Conservation (phyloP, 179 eudicot species). For the Silene noctiflora region DNA sequence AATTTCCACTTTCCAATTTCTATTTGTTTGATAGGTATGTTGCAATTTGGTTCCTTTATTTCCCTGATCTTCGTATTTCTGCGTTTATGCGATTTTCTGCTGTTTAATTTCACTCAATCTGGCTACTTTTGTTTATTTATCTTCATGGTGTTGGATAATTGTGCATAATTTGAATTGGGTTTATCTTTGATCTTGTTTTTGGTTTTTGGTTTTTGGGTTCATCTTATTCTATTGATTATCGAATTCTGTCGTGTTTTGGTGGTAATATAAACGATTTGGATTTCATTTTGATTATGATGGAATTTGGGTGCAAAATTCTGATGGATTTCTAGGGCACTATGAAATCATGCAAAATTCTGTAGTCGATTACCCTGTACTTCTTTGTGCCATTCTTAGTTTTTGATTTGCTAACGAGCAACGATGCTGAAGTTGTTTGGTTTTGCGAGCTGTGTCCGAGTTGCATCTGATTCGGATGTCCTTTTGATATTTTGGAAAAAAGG, state of each 20-base stretch:
- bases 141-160: neutral
- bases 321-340: neutral
- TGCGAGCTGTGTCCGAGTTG: neutral
- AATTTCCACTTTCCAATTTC: neutral
- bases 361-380: neutral
- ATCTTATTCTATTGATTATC: neutral
- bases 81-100: neutral
- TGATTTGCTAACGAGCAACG: neutral
- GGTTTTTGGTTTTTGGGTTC: neutral
- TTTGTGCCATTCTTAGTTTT: neutral
- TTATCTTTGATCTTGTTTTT: neutral
- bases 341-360: neutral
- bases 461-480: neutral
- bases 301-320: neutral
- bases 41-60: neutral
- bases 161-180: constrained; percentile 1
- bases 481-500: neutral
- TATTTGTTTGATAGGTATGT: neutral
- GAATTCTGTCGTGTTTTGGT: neutral
- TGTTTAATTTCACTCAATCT: neutral
- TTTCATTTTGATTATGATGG: neutral
- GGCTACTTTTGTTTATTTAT: neutral
- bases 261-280: neutral
- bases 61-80: neutral
- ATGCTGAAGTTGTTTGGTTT: neutral